Conservation (phyloP, 768 basidiomycete genomes). For the Boletus eberwhitei region DNA sequence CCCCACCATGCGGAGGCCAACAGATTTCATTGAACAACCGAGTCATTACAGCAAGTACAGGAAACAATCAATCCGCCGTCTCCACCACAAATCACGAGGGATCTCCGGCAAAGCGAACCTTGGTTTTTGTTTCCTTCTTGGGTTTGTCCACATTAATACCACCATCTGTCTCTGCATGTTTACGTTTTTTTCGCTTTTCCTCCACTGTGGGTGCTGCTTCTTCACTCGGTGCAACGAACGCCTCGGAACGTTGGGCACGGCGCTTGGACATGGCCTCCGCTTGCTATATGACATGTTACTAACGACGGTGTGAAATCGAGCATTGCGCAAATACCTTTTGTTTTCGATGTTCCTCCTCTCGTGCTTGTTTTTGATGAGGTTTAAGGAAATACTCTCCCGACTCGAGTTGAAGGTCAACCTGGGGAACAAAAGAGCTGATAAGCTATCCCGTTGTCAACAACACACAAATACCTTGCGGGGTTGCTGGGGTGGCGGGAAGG, state of each 20-base stretch:
- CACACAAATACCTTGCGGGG: slow-evolving; percentile 75
- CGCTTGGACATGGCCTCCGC: slow-evolving; percentile 66
- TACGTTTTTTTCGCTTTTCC: slow-evolving; percentile 64
- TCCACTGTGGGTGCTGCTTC: slow-evolving; percentile 67
- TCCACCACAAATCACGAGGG: not conserved
- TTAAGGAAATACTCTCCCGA: slow-evolving; percentile 99
- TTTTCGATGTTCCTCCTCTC: slow-evolving; percentile 66
- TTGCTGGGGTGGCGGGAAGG: slow-evolving; percentile 93
- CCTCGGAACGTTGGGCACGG: slow-evolving; percentile 79
- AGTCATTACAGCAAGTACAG: slow-evolving; percentile 10
- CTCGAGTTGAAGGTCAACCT: slow-evolving; percentile 93
- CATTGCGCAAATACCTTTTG: slow-evolving; percentile 49
- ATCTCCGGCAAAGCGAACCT: slow-evolving; percentile 18
- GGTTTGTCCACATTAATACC: slow-evolving; percentile 37
- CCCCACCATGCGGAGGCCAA: not conserved
- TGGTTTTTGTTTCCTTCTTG: slow-evolving; percentile 36
- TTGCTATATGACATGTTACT: slow-evolving; percentile 53
- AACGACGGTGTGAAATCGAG: not conserved
- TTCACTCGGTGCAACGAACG: slow-evolving; percentile 86
- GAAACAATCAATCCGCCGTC: not conserved
- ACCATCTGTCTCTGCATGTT: slow-evolving; percentile 40
- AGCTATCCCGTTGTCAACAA: not conserved
- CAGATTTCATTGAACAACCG: not conserved
- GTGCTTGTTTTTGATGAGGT: slow-evolving; percentile 75
- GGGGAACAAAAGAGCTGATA: slow-evolving; percentile 6